Base-by-base conservation (phyloP, 2,329 filamentous ascomycete species). In the Sordariomycetes sp. region DNA sequence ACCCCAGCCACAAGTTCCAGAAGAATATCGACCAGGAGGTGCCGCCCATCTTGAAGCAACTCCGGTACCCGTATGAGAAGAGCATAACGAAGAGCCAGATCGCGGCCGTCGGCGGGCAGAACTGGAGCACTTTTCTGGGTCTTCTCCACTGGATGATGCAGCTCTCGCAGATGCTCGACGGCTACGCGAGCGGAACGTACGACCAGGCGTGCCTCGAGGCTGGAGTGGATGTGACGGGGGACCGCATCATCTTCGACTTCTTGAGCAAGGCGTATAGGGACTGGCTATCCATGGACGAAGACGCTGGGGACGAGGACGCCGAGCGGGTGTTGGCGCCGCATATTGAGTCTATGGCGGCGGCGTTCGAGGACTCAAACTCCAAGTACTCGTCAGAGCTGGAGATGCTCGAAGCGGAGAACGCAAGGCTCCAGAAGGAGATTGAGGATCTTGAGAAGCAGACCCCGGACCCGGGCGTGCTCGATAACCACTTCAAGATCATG, bases 61-160 rank as follows among this genome's bases (percentile, higher is more conserved):
- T 99, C 65, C 84, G 92, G 57, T 99, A 99, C 67, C 94, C 94
- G 0, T 99, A 90, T 67, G 90, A 96, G 65, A 89, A 90, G 70
- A 91, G 86, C 65, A 97, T 99, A 64, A 96, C 90, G 57, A 99
- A 97, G 71, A 96, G 90, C 56, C 90, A 96, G 67, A 90, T 99
- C 59, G 84, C 90, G 0, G 94, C 95, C 1, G 94, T 97, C 0
- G 94, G 94, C 62, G 92, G 91, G 2, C 90, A 96, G 70, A 97
- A 97, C 67, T 99, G 94, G 94, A 87, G 87, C 61, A 94, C 90
- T 0, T 97, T 99, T 65, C 76, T 99, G 13, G 94, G 91, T 0
- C 76, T 99, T 68, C 77, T 99, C 55, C 91, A 99, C 72, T 99
- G 94, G 94, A 92, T 99, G 84, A 96, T 99, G 92, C 91, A 97